These are phyloP conservation scores for Diaporthe batatas DNA, from an alignment of 2,329 filamentous ascomycete genomes.

Conservation along the genomic window DNA sequence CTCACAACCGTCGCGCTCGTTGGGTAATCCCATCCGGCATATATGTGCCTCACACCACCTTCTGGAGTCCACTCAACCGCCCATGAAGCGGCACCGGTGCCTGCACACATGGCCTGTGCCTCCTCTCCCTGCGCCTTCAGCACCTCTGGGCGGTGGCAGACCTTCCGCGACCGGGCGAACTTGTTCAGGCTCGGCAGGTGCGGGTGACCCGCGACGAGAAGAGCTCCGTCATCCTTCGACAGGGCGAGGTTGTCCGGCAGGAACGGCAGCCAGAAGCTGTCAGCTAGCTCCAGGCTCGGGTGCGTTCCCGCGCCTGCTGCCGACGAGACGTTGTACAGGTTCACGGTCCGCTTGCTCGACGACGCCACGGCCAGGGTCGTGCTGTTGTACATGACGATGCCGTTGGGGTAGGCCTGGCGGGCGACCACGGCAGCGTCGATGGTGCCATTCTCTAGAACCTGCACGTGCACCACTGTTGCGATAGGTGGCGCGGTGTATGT, in stretches of 20 bases:
- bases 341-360: slow-evolving; percentile 48
- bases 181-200: slow-evolving; percentile 51
- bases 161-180: slow-evolving; percentile 50
- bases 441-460: slow-evolving; percentile 30
- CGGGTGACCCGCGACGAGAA: slow-evolving; percentile 58
- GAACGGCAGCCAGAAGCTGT: slow-evolving; percentile 50
- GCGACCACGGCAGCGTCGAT: slow-evolving; percentile 47
- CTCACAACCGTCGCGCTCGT: slow-evolving; percentile 15
- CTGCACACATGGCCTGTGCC: not conserved
- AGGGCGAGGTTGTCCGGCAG: slow-evolving; percentile 57
- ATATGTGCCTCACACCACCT: slow-evolving; percentile 11
- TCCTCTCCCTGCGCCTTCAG: slow-evolving; percentile 37
- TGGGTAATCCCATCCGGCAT: slow-evolving; percentile 19
- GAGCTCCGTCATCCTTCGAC: slow-evolving; percentile 46
- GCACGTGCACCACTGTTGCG: slow-evolving; percentile 55
- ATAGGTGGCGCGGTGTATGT: slow-evolving; percentile 51
- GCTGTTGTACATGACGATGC: slow-evolving; percentile 55
- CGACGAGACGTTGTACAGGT: slow-evolving; percentile 49
- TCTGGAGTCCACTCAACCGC: slow-evolving; percentile 28
- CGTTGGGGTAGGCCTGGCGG: slow-evolving; percentile 57
- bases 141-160: slow-evolving; percentile 52
- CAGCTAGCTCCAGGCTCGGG: not conserved
- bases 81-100: not conserved
- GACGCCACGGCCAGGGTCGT: slow-evolving; percentile 56
- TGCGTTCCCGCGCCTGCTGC: not conserved